A percentile compares a stretch with the other conserved stretches of the same genome.
Evolutionary conservation across 164 flowering plant species (phyloP).

Genomic region (Nelumbo lutea): DNA sequence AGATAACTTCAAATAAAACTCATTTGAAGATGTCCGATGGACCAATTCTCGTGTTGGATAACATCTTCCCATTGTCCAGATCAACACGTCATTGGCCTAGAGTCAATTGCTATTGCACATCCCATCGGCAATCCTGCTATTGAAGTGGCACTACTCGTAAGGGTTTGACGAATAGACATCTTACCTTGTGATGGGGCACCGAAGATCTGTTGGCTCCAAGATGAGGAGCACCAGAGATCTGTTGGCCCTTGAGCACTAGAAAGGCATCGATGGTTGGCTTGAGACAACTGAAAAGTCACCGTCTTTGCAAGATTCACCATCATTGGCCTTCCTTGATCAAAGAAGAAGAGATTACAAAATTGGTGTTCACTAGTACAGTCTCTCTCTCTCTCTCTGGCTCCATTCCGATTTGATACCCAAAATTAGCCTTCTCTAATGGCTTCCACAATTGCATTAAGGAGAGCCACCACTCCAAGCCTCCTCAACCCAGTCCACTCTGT

Average conservation of each 20-base stretch:
- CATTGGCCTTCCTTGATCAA: too few species aligned
- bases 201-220: too few species aligned
- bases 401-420: not conserved
- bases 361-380: not conserved
- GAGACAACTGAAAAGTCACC: too few species aligned
- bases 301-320: too few species aligned
- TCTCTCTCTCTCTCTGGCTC: not conserved
- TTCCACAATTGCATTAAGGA: constrained; percentile 24
- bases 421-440: constrained; percentile 22
- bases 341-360: too few species aligned
- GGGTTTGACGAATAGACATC: constrained; percentile 65
- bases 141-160: constrained; percentile 21
- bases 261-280: too few species aligned
- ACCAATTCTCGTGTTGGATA: not conserved
- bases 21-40: too few species aligned
- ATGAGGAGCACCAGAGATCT: too few species aligned
- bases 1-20: too few species aligned
- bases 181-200: constrained; percentile 78
- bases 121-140: constrained; percentile 18
- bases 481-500: constrained; percentile 16
- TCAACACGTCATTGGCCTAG: constrained; percentile 20
- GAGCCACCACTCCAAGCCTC: constrained; percentile 23
- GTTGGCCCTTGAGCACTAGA: too few species aligned
- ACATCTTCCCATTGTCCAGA: constrained; percentile 13
- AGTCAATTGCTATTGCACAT: constrained; percentile 31